Evolutionary conservation across 2,329 filamentous ascomycete genomes (phyloP).

Genomic region (Trichoderma citrinoviride): DNA sequence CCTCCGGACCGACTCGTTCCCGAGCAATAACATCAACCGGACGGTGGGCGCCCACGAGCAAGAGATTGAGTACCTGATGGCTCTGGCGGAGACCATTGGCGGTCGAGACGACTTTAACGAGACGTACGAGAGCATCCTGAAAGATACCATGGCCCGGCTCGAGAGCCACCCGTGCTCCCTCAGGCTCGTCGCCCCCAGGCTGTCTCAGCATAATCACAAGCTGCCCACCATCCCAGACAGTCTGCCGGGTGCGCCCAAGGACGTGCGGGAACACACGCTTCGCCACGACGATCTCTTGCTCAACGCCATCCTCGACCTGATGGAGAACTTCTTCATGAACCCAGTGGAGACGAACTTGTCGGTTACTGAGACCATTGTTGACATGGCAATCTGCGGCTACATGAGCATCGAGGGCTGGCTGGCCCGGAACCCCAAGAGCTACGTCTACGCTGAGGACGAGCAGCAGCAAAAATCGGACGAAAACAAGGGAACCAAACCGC

Average conservation of each 20-base stretch:
- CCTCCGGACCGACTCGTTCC: slow-evolving; percentile 62
- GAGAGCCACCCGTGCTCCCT: slow-evolving; percentile 73
- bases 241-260: slow-evolving; percentile 59
- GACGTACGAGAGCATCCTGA: slow-evolving; percentile 67
- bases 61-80: slow-evolving; percentile 70
- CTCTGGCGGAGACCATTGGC: slow-evolving; percentile 65
- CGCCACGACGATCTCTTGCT: slow-evolving; percentile 61
- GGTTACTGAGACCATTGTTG: slow-evolving; percentile 78
- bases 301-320: slow-evolving; percentile 64
- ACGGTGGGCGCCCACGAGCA: slow-evolving; percentile 73
- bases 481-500: not conserved
- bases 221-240: slow-evolving; percentile 55
- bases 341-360: slow-evolving; percentile 87
- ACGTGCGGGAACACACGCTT: slow-evolving; percentile 60
- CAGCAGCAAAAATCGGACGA: not conserved
- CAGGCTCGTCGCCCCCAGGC: slow-evolving; percentile 62
- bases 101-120: slow-evolving; percentile 69
- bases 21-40: slow-evolving; percentile 53
- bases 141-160: slow-evolving; percentile 66
- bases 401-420: slow-evolving; percentile 91
- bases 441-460: slow-evolving; percentile 46
- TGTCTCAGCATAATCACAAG: slow-evolving; percentile 55
- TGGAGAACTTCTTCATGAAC: slow-evolving; percentile 84
- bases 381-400: slow-evolving; percentile 79
- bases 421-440: slow-evolving; percentile 66